Evolutionary conservation across 75 land plant genomes (phyloP).

Genomic region (Selaginella tamariscina): DNA sequence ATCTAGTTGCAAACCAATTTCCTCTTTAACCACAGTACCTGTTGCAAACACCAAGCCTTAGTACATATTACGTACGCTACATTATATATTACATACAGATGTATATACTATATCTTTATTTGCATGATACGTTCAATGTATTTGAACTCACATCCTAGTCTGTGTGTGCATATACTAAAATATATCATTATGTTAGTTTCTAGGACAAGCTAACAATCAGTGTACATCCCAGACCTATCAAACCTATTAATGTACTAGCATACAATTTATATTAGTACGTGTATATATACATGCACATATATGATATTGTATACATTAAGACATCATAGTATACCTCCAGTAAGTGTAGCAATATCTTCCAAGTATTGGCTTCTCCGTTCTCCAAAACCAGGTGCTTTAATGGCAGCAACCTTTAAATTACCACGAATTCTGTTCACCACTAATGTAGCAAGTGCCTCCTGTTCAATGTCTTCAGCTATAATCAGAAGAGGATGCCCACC

Average conservation of each 20-base stretch:
- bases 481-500: not conserved
- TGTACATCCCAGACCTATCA: too few relatives aligned
- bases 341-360: slow-evolving; percentile 6
- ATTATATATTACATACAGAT: too few relatives aligned
- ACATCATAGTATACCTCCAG: slow-evolving; percentile 11
- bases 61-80: too few relatives aligned
- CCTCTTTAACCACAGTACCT: slow-evolving; percentile 86
- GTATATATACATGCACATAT: too few relatives aligned
- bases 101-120: too few relatives aligned
- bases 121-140: too few relatives aligned
- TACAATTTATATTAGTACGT: too few relatives aligned
- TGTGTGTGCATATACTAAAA: too few relatives aligned
- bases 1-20: slow-evolving; percentile 52
- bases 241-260: not conserved
- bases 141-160: too few relatives aligned
- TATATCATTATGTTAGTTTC: too few relatives aligned
- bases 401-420: not conserved
- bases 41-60: slow-evolving; percentile 9
- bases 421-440: slow-evolving; percentile 10
- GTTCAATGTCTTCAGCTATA: slow-evolving; percentile 7
- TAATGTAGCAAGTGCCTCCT: slow-evolving; percentile 5
- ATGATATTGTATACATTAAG: too few relatives aligned
- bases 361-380: not conserved
- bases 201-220: too few relatives aligned
- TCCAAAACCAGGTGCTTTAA: slow-evolving; percentile 10